Evolutionary conservation across 148 eudicot genomes (phyloP).

Genomic region (Rhododendron ferrugineum): DNA sequence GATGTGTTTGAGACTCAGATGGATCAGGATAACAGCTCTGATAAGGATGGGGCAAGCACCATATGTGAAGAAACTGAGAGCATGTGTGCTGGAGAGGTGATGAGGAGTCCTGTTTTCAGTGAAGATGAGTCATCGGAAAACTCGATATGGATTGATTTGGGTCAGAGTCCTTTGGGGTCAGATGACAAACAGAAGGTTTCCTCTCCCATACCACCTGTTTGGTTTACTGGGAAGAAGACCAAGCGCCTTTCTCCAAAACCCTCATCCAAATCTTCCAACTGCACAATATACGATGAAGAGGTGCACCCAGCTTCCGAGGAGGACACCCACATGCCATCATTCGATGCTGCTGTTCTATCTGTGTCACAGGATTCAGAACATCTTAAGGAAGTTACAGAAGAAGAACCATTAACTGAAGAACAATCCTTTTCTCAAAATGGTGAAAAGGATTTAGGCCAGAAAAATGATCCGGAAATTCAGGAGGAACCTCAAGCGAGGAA

Average conservation of each 20-base stretch:
- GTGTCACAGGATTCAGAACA: constrained; percentile 63
- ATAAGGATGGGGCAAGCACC: constrained; percentile 83
- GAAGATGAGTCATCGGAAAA: constrained; percentile 97
- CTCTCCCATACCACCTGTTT: constrained; percentile 58
- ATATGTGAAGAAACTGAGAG: constrained; percentile 83
- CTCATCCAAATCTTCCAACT: constrained; percentile 32
- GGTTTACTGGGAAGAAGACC: constrained; percentile 56
- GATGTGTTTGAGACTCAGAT: constrained; percentile 88
- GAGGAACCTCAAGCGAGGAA: constrained; percentile 50
- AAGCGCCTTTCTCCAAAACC: constrained; percentile 59
- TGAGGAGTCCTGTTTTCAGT: constrained; percentile 94
- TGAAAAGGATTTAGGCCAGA: constrained; percentile 16
- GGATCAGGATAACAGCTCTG: constrained; percentile 74
- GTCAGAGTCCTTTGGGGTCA: constrained; percentile 82
- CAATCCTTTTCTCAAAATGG: constrained; percentile 17
- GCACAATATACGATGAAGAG: constrained; percentile 49
- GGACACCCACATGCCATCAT: constrained; percentile 55
- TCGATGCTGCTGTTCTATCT: constrained; percentile 82
- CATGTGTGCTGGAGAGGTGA: constrained; percentile 77
- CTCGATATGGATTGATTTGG: constrained; percentile 94
- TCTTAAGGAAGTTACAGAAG: constrained; percentile 43
- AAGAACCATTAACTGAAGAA: constrained; percentile 25
- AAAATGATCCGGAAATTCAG: constrained; percentile 47
- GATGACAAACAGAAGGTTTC: constrained; percentile 47
- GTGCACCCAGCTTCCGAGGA: constrained; percentile 11